These are phyloP conservation scores for Dactylella cylindrospora DNA, from an alignment of 2,329 filamentous ascomycete species.

Conservation along the genomic window DNA sequence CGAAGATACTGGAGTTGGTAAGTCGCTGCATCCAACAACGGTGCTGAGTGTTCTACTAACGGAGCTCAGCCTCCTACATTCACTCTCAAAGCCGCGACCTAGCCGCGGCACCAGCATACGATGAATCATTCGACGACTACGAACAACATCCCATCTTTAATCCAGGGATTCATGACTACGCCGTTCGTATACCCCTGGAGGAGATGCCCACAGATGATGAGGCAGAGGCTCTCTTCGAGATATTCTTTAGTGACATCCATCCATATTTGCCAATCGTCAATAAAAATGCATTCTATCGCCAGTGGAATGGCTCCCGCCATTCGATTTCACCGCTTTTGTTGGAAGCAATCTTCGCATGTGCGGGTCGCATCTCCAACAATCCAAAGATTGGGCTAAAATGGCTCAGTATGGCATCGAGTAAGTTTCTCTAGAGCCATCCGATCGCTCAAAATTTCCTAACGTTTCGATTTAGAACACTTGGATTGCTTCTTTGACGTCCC, in stretches of 20 bases:
- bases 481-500: slow-evolving; percentile 93
- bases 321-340: slow-evolving; percentile 85
- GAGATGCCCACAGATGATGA: slow-evolving; percentile 89
- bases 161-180: slow-evolving; percentile 51
- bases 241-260: slow-evolving; percentile 87
- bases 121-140: slow-evolving; percentile 63
- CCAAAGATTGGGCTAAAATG: slow-evolving; percentile 84
- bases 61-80: slow-evolving; percentile 61
- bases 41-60: slow-evolving; percentile 11
- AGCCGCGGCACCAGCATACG: slow-evolving; percentile 58
- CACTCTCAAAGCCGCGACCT: slow-evolving; percentile 63
- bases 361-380: slow-evolving; percentile 78
- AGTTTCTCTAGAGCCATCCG: no score
- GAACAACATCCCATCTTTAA: slow-evolving; percentile 70
- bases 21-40: slow-evolving; percentile 49
- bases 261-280: slow-evolving; percentile 90
- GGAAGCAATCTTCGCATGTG: slow-evolving; percentile 88
- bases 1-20: slow-evolving; percentile 82
- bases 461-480: slow-evolving; percentile 67
- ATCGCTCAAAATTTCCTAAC: neutral
- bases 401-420: slow-evolving; percentile 85
- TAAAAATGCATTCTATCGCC: slow-evolving; percentile 76
- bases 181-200: slow-evolving; percentile 71
- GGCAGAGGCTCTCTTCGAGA: slow-evolving; percentile 78
- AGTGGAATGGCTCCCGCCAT: slow-evolving; percentile 82